Evolutionary conservation across 1,139 yeast genomes (phyloP).

Genomic region (Kluyveromyces marxianus): DNA sequence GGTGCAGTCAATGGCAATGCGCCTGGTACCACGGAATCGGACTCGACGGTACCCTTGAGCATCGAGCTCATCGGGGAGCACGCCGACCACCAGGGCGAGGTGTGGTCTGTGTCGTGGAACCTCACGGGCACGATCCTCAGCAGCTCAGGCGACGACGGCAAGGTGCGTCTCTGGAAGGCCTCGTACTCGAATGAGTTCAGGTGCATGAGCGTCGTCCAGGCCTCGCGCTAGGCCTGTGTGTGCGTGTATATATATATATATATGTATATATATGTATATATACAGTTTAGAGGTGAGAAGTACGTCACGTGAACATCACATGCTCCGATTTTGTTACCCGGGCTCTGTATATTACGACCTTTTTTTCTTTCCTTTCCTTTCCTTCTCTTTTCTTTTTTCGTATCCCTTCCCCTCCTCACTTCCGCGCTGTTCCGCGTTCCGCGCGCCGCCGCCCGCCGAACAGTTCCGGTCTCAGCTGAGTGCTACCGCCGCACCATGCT

Average conservation of each 20-base stretch:
- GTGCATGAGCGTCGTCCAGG: slow-evolving; percentile 83
- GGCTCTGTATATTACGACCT: too few species aligned
- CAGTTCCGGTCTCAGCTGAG: too few species aligned
- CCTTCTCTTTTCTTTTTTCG: too few species aligned
- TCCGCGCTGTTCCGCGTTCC: too few species aligned
- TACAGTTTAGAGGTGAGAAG: too few species aligned
- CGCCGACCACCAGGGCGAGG: slow-evolving; percentile 80
- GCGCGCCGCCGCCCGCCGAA: too few species aligned
- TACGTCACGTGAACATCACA: too few species aligned
- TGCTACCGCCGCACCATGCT: too few species aligned
- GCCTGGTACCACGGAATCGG: slow-evolving; percentile 24
- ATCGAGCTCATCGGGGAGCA: slow-evolving; percentile 46
- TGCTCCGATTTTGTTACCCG: too few species aligned
- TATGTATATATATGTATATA: too few species aligned
- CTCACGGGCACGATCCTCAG: slow-evolving; percentile 86
- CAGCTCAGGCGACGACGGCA: slow-evolving; percentile 94
- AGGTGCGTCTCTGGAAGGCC: slow-evolving; percentile 85
- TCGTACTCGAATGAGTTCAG: slow-evolving; percentile 80
- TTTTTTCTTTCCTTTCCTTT: too few species aligned
- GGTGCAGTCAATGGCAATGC: slow-evolving; percentile 17
- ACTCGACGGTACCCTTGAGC: neutral
- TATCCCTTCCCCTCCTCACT: too few species aligned
- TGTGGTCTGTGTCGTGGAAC: slow-evolving; percentile 96
- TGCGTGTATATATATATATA: neutral
- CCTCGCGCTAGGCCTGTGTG: slow-evolving; percentile 36